Evolutionary conservation across 2,329 filamentous ascomycete species (phyloP).

Genomic region (Cladophialophora yegresii): DNA sequence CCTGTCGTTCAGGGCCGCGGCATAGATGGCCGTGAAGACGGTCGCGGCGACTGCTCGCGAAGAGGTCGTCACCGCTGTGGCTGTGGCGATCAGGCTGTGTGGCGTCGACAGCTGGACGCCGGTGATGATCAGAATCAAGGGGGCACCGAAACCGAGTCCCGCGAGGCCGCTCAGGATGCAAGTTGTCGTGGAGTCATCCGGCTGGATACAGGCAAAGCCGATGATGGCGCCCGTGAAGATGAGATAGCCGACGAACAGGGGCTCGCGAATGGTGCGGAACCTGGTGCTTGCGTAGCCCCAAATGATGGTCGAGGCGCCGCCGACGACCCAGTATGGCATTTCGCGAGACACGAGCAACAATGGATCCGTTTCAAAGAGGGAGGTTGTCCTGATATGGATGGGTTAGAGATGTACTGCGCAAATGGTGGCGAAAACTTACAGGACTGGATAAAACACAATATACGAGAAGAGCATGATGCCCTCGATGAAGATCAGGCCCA

Average conservation of each 20-base stretch:
- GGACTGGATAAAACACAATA: slow-evolving; percentile 32
- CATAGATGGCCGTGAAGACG: slow-evolving; percentile 32
- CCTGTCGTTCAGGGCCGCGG: slow-evolving; percentile 23
- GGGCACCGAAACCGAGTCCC: slow-evolving; percentile 30
- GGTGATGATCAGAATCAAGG: slow-evolving; percentile 32
- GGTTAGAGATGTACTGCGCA: background rate
- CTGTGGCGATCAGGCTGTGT: slow-evolving; percentile 31
- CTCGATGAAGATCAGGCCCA: slow-evolving; percentile 32
- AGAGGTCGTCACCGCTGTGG: slow-evolving; percentile 32
- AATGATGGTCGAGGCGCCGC: slow-evolving; percentile 23
- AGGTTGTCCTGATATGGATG: slow-evolving; percentile 10
- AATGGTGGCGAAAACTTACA: no score
- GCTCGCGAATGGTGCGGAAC: slow-evolving; percentile 32
- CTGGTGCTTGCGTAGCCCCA: slow-evolving; percentile 27
- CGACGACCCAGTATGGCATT: slow-evolving; percentile 30
- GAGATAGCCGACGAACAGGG: slow-evolving; percentile 28
- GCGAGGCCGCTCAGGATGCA: slow-evolving; percentile 23
- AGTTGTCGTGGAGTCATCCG: slow-evolving; percentile 14
- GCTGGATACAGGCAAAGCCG: slow-evolving; percentile 27
- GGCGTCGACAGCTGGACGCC: slow-evolving; percentile 33
- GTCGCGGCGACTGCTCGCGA: slow-evolving; percentile 30
- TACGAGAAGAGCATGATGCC: slow-evolving; percentile 33
- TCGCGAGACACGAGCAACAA: slow-evolving; percentile 22
- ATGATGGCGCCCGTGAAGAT: slow-evolving; percentile 32
- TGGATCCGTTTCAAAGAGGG: slow-evolving; percentile 29